phyloP scores from a whole-genome alignment of 2,329 filamentous ascomycete genomes.

The Monascus ruber region DNA sequence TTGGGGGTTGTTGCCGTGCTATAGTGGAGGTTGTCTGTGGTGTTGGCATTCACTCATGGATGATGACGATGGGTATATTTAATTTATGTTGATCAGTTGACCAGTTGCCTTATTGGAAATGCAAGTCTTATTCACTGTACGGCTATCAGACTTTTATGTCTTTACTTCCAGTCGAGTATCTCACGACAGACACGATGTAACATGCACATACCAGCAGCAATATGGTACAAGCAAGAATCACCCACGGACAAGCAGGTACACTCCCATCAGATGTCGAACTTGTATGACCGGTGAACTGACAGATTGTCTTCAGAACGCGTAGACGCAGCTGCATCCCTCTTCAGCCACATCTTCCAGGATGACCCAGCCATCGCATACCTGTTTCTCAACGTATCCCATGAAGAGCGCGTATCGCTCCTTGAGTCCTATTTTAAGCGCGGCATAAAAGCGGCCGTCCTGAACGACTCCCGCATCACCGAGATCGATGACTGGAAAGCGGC shows the following conservation, averaged over 20 bases:
- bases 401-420: slow-evolving; percentile 10
- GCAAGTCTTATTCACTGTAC: too few species aligned
- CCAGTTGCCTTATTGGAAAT: too few species aligned
- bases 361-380: slow-evolving; percentile 13
- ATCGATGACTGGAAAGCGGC: slow-evolving; percentile 12
- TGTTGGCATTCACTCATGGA: too few species aligned
- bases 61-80: too few species aligned
- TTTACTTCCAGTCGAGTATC: too few species aligned
- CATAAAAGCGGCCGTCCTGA: slow-evolving; percentile 11
- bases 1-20: slow-evolving; percentile 1
- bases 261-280: too few species aligned
- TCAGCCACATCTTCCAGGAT: slow-evolving; percentile 10
- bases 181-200: too few species aligned
- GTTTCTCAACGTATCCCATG: slow-evolving; percentile 8
- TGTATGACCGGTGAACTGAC: background rate
- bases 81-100: too few species aligned
- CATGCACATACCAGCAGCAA: too few species aligned
- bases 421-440: slow-evolving; percentile 11
- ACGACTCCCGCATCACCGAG: slow-evolving; percentile 12
- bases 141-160: too few species aligned
- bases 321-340: slow-evolving; percentile 6
- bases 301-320: slow-evolving; percentile 4
- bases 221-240: too few species aligned
- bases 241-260: too few species aligned
- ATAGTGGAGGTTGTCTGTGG: background rate